Evolutionary conservation across 257 asterid genomes (phyloP).

Genomic region (Anisodus tanguticus): DNA sequence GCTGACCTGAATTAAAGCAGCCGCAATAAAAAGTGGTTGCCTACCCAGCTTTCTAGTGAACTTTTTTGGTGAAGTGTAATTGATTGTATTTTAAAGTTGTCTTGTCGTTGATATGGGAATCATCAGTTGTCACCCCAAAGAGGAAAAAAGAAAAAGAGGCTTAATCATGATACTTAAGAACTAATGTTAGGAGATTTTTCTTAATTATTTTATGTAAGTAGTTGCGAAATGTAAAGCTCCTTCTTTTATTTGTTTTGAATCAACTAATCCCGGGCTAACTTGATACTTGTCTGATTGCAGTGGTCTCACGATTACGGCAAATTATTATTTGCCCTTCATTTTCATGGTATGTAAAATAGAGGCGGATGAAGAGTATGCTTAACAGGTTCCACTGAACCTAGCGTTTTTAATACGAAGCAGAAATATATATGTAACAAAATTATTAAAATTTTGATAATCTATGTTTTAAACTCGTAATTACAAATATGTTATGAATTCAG

Average conservation of each 20-base stretch:
- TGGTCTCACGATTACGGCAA: too few species aligned
- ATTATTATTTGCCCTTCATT: too few species aligned
- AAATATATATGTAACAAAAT: too few species aligned
- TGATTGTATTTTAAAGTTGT: conserved; percentile 41
- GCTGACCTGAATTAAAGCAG: conserved; percentile 34
- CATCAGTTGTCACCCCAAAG: conserved; percentile 51
- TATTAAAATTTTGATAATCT: too few species aligned
- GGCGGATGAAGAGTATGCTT: too few species aligned
- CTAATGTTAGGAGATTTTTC: conserved; percentile 23
- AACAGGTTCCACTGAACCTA: too few species aligned
- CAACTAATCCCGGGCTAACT: background rate
- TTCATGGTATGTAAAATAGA: too few species aligned
- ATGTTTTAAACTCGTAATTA: too few species aligned
- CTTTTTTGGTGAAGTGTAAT: conserved; percentile 27
- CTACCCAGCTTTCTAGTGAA: background rate
- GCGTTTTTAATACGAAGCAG: too few species aligned
- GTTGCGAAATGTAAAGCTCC: background rate
- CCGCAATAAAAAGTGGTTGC: conserved; percentile 24
- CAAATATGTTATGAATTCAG: too few species aligned
- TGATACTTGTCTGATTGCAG: too few species aligned
- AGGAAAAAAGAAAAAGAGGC: background rate
- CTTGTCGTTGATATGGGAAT: conserved; percentile 41
- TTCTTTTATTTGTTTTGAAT: conserved; percentile 30
- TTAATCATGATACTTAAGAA: conserved; percentile 47
- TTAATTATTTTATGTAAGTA: background rate